phyloP scores from a whole-genome alignment of 2,329 filamentous ascomycete species.

The Ramularia endophylla region DNA sequence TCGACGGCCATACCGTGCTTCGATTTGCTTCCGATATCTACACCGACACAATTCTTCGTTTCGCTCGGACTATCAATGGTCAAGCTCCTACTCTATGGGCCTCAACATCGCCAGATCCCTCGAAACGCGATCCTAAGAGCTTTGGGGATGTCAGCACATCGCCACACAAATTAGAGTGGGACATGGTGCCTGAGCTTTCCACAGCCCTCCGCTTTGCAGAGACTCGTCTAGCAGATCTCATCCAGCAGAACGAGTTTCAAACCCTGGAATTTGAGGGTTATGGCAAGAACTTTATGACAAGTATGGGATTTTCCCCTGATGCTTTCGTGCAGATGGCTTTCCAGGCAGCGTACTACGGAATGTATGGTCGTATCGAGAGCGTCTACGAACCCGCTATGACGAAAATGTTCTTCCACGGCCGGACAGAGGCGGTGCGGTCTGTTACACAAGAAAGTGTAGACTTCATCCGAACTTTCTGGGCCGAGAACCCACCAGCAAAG shows the following conservation, averaged over 20 bases:
- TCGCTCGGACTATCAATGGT: constrained; percentile 91
- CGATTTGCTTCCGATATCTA: constrained; percentile 95
- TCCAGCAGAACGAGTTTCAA: constrained; percentile 93
- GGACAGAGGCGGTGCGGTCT: constrained; percentile 86
- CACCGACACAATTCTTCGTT: constrained; percentile 94
- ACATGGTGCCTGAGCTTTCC: constrained; percentile 85
- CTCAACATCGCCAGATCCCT: constrained; percentile 82
- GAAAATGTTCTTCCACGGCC: constrained; percentile 85
- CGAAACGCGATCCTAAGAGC: constrained; percentile 82
- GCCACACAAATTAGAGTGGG: constrained; percentile 95
- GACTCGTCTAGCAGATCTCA: constrained; percentile 85
- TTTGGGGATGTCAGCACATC: constrained; percentile 92
- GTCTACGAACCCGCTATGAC: constrained; percentile 99
- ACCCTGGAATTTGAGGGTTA: constrained; percentile 85
- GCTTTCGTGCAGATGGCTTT: constrained; percentile 99
- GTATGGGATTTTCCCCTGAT: constrained; percentile 93
- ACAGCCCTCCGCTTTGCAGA: constrained; percentile 94
- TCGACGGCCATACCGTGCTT: constrained; percentile 94
- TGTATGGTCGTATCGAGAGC: constrained; percentile 90
- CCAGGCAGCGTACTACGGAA: constrained; percentile 93
- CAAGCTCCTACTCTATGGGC: constrained; percentile 89
- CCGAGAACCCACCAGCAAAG: constrained; percentile 70
- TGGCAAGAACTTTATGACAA: constrained; percentile 96
- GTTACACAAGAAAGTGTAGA: constrained; percentile 78
- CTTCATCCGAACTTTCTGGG: constrained; percentile 94